These are phyloP conservation scores for Mycena galopus DNA, from an alignment of 768 basidiomycete genomes.

Conservation along the genomic window DNA sequence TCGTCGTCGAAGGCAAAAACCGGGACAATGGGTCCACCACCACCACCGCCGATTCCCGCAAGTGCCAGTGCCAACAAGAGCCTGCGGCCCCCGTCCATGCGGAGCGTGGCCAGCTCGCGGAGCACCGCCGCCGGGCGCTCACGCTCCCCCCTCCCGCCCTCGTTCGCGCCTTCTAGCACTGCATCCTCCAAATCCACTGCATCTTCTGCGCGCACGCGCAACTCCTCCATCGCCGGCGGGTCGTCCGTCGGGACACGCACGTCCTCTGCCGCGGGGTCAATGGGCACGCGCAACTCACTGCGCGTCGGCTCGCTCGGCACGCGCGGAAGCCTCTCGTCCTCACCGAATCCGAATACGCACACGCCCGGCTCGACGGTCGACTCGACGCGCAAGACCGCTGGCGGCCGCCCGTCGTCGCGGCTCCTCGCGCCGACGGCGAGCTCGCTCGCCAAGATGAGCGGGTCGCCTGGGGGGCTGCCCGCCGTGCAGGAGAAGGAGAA, in stretches of 20 bases:
- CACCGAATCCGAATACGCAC: too few species aligned
- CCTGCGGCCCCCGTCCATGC: conserved; percentile 29
- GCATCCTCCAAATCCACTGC: conserved; percentile 40
- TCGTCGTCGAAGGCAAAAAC: conserved; percentile 24
- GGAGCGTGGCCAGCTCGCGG: conserved; percentile 32
- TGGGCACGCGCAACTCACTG: conserved; percentile 45
- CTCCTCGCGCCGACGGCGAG: conserved; percentile 83
- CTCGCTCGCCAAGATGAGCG: conserved; percentile 72
- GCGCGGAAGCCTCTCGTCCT: conserved; percentile 34
- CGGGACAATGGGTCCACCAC: conserved; percentile 21
- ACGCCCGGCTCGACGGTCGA: conserved; percentile 26
- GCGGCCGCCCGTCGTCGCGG: conserved; percentile 49
- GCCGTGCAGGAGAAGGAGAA: conserved; percentile 28
- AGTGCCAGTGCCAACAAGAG: conserved; percentile 26
- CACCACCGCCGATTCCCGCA: conserved; percentile 13
- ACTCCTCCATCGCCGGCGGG: conserved; percentile 44
- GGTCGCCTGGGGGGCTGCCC: conserved; percentile 28
- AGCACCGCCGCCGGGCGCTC: conserved; percentile 33
- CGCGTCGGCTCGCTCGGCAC: conserved; percentile 50
- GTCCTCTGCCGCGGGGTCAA: conserved; percentile 44
- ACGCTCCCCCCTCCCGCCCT: conserved; percentile 33
- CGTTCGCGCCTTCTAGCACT: conserved; percentile 30
- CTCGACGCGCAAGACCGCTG: conserved; percentile 26
- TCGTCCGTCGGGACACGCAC: conserved; percentile 62
- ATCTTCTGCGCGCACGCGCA: conserved; percentile 36